These are phyloP conservation scores for Amanita rubescens DNA, from an alignment of 768 basidiomycete genomes.

Conservation along the genomic window DNA sequence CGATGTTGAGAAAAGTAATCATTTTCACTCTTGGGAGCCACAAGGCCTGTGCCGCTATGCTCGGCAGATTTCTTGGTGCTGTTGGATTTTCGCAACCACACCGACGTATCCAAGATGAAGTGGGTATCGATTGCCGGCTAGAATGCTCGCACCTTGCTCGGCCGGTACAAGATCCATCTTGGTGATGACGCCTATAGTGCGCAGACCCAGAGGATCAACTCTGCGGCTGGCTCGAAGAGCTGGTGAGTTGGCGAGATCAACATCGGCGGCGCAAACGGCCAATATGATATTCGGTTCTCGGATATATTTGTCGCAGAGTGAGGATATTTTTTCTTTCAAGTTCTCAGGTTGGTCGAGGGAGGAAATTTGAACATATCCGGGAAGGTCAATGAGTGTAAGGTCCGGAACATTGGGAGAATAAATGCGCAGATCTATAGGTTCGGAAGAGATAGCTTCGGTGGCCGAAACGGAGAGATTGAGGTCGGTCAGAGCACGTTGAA, in stretches of 20 bases:
- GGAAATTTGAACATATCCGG: constrained; percentile 93
- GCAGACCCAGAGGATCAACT: constrained; percentile 89
- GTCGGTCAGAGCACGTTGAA: constrained; percentile 90
- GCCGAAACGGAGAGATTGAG: constrained; percentile 90
- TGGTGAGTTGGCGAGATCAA: constrained; percentile 96
- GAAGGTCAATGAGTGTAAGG: constrained; percentile 94
- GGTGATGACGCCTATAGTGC: constrained; percentile 96
- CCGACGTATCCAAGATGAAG: constrained; percentile 96
- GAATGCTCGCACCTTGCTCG: constrained; percentile 71
- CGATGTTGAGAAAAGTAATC: constrained; percentile 61
- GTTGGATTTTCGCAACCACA: constrained; percentile 79
- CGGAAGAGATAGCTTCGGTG: constrained; percentile 86
- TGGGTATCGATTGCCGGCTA: constrained; percentile 91
- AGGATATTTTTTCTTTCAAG: constrained; percentile 87
- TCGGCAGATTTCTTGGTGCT: constrained; percentile 28
- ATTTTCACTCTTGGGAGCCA: constrained; percentile 50
- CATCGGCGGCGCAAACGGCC: constrained; percentile 98
- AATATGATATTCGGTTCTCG: constrained; percentile 99
- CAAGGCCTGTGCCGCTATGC: constrained; percentile 40
- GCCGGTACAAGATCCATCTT: constrained; percentile 98
- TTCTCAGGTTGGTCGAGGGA: constrained; percentile 94
- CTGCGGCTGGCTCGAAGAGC: constrained; percentile 89
- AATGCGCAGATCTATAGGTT: constrained; percentile 95
- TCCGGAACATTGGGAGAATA: constrained; percentile 95
- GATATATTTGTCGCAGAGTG: constrained; percentile 92